phyloP scores from a whole-genome alignment of 495 filamentous ascomycete genomes.

The Daldinia caldariorum region DNA sequence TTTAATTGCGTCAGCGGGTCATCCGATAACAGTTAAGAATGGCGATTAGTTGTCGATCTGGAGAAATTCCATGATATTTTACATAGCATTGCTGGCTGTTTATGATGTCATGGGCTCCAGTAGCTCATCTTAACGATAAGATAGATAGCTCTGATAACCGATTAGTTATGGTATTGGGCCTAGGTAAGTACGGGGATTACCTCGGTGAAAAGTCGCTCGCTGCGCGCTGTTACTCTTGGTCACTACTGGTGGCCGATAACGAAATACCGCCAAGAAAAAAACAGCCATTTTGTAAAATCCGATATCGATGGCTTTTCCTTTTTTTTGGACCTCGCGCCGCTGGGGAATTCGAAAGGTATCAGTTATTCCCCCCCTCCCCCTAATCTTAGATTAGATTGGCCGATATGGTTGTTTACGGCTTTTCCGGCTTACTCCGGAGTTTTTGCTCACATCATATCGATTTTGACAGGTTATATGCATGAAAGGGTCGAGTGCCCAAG shows the following conservation, averaged over 20 bases:
- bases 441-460: slow-evolving; percentile 20
- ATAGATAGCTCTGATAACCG: background rate
- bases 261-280: slow-evolving; percentile 17
- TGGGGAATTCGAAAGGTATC: slow-evolving; percentile 18
- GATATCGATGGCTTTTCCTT: slow-evolving; percentile 19
- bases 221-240: too few relatives aligned
- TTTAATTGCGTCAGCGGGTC: slow-evolving; percentile 41
- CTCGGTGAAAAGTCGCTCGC: background rate
- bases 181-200: too few relatives aligned
- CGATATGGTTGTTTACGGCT: slow-evolving; percentile 6
- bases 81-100: slow-evolving; percentile 6
- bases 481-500: background rate
- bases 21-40: slow-evolving; percentile 28
- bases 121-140: background rate
- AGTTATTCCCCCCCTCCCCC: slow-evolving; percentile 4
- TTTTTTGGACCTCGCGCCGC: background rate
- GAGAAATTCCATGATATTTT: slow-evolving; percentile 16
- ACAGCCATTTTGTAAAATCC: slow-evolving; percentile 10
- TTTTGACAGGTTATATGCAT: slow-evolving; percentile 17
- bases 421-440: slow-evolving; percentile 28
- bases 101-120: slow-evolving; percentile 34
- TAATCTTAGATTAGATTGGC: slow-evolving; percentile 16
- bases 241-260: slow-evolving; percentile 10
- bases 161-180: too few relatives aligned
- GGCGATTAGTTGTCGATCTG: slow-evolving; percentile 26